Evolutionary conservation across 2,329 filamentous ascomycete species (phyloP), one percentile per base, ranked within the genome.

Genomic region (Cercospora sp.): DNA sequence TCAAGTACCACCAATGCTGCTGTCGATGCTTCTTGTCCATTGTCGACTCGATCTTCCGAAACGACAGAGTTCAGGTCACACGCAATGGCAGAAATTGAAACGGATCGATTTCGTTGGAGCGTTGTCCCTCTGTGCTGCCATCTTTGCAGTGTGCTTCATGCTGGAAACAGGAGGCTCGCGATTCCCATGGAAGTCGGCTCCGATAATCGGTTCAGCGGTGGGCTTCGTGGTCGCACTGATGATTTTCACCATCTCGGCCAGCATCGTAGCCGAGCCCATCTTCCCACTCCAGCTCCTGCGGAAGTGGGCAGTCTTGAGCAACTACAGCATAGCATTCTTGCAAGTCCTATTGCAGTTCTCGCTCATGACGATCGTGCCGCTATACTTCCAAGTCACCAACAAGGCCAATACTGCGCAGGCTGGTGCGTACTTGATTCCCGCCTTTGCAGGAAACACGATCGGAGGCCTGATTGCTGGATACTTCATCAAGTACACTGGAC

Each of bases 311-410:
- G 84, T 88, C 0, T 78, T 88, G 3, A 80, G 84, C 1, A 83
- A 85, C 0, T 87, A 87, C 66, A 67, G 85, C 0, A 84, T 89
- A 42, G 81, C 83, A 23, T 79, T 80, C 2, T 78, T 86, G 0
- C 88, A 90, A 69, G 79, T 81, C 0, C 82, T 83, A 0, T 86
- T 88, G 0, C 90, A 92, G 73, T 77, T 88, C 8, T 85, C 83
- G 0, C 84, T 88, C 75, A 88, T 91, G 86, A 89, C 88, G 64
- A 84, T 85, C 0, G 84, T 91, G 0, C 90, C 90, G 0, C 78
- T 92, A 0, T 92, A 92, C 78, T 92, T 92, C 70, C 87, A 90
- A 66, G 85, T 90, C 0, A 89, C 89, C 0, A 80, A 84, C 5
- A 80, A 82, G 0, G 84, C 84, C 2, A 87, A 86, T 0, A 87